Evolutionary conservation across 163 green algal genomes (phyloP), one percentile per base, ranked within the genome.

Genomic region (Trebouxiophyceae sp.): DNA sequence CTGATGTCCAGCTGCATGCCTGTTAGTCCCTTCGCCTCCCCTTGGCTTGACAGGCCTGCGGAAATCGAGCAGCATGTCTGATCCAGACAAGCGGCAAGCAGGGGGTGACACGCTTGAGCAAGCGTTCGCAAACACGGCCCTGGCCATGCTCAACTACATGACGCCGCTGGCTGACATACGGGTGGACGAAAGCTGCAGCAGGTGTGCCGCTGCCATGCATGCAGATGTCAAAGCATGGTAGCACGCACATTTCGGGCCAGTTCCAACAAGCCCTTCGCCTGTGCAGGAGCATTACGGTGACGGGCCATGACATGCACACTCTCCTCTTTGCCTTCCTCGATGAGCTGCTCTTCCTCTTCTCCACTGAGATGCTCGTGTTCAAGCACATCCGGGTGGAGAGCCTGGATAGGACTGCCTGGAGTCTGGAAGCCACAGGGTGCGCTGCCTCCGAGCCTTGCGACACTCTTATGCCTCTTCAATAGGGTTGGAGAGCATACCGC

Each of bases 81-180:
- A 7, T 60, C 54, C 6, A 6, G 7, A 34, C 27, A 44, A 27
- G 4, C 27, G 19, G 54, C 33, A n/a, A 34, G 34, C 57, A 90
- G 84, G 87, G 89, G 89, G 89, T 19, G 12, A 33, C n/a, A 77
- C 46, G 28, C 60, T 95, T 22, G 60, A 58, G 16, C 77, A 88
- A 58, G 84, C 86, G 0, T 88, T 95, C 60, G 80, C 76, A 24
- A 66, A 83, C 24, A 77, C 74, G 2, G 89, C 60, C 6, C 77
- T 95, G 20, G 81, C 68, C 32, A 91, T 96, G 87, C 93, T 87
- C 77, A 93, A 96, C 71, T 95, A 94, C 72, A 95, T 96, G 87
- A 92, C 86, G 12, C 89, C 89, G 5, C 69, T 96, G 30, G 60
- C 78, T 24, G 81, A 68, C 23, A 75, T 94, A 30, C 44, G 6